Evolutionary conservation across 495 filamentous ascomycete genomes (phyloP).

Genomic region (Penicillium lagena): DNA sequence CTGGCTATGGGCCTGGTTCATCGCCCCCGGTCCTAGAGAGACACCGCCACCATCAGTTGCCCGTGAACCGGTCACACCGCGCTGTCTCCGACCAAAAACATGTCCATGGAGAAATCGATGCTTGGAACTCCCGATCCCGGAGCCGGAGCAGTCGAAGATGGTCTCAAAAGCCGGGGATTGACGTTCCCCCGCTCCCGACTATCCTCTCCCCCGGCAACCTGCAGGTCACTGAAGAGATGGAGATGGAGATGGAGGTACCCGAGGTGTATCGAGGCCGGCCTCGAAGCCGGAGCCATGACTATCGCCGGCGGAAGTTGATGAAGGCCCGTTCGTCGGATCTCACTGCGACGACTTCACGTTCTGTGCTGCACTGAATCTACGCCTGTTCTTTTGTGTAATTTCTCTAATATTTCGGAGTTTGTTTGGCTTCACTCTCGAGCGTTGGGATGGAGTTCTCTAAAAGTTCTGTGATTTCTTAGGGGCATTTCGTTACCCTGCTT

Average conservation of each 20-base stretch:
- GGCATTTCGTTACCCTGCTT: no score
- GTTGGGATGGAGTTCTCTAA: no score
- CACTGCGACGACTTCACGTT: no score
- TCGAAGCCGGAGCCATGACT: conserved; percentile 25
- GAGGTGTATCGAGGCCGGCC: conserved; percentile 23
- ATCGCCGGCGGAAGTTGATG: conserved; percentile 14
- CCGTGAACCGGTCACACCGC: not conserved
- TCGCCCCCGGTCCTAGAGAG: not conserved
- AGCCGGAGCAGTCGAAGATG: conserved; percentile 13
- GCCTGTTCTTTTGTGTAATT: no score
- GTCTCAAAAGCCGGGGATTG: conserved; percentile 11
- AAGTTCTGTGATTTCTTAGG: no score
- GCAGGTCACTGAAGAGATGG: conserved; percentile 3
- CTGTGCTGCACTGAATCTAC: no score
- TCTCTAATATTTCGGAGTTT: no score
- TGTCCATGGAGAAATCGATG: not conserved
- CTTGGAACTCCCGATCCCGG: conserved; percentile 10
- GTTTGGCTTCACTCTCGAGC: no score
- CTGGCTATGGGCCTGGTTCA: not conserved
- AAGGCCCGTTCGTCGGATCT: conserved; percentile 7
- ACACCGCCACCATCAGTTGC: conserved; percentile 1
- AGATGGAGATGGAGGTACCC: not conserved
- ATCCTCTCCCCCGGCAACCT: conserved; percentile 12
- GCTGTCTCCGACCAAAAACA: conserved; percentile 9
- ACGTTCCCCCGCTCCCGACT: conserved; percentile 13